Evolutionary conservation across 768 basidiomycete genomes (phyloP).

Genomic region (Macrolepiota dolichaula): DNA sequence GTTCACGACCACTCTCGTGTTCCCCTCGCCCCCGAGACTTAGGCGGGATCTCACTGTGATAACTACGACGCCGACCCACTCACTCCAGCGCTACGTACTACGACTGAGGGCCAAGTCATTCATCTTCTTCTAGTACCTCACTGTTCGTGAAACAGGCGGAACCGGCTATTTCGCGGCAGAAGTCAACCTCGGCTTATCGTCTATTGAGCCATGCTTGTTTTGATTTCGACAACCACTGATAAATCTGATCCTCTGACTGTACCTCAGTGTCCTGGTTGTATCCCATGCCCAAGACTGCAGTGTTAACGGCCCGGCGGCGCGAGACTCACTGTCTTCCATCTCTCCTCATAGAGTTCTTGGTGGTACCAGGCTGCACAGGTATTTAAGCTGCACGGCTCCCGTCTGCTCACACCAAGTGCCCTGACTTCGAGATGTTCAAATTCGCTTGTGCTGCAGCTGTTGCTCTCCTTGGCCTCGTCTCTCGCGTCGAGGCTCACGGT

Average conservation of each 20-base stretch:
- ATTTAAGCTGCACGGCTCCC: not conserved
- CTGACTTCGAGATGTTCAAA: slow-evolving; percentile 8
- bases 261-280: not conserved
- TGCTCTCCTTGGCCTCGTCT: slow-evolving; percentile 9
- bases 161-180: slow-evolving; percentile 7
- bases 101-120: not conserved
- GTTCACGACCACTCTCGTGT: not conserved
- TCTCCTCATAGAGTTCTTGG: not conserved
- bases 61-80: not conserved
- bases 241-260: not conserved
- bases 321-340: not conserved
- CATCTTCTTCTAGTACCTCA: no score
- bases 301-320: not conserved
- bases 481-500: slow-evolving; percentile 27
- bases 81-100: not conserved
- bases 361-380: not conserved
- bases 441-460: not conserved
- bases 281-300: not conserved
- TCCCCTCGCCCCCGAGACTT: not conserved
- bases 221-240: not conserved
- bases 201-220: not conserved
- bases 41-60: not conserved
- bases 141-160: not conserved
- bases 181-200: not conserved
- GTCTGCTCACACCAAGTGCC: not conserved